Percentiles rank a stretch among this genome's conserved stretches.
phyloP scores from a whole-genome alignment of 441 rosid species.

The Mallotus repandus region DNA sequence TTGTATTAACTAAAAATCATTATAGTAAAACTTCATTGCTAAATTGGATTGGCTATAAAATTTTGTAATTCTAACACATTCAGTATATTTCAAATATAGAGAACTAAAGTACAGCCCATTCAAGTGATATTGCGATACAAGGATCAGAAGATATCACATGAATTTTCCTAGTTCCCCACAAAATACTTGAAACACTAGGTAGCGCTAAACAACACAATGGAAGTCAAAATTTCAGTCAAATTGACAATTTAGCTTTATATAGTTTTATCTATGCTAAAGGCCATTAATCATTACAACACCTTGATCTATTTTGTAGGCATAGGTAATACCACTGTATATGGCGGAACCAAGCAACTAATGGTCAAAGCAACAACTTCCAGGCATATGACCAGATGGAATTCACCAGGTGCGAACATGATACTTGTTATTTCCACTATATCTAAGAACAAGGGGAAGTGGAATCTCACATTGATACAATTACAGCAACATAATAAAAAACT shows the following conservation, averaged over 20 bases:
- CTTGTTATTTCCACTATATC: not conserved
- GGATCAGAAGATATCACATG: not conserved
- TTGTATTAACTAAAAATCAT: not conserved
- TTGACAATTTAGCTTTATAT: not conserved
- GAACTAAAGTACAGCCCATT: not conserved
- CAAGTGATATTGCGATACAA: not conserved
- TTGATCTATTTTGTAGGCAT: slow-evolving; percentile 4
- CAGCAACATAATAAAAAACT: not conserved
- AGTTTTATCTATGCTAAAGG: not conserved
- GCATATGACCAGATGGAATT: not conserved
- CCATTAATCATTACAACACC: slow-evolving; percentile 1
- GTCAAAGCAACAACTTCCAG: too few relatives aligned
- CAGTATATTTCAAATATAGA: not conserved
- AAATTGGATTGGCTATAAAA: not conserved
- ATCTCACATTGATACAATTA: not conserved
- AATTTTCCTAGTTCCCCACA: not conserved
- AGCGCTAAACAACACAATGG: not conserved
- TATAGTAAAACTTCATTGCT: not conserved
- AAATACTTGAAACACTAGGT: not conserved
- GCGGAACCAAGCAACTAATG: not conserved
- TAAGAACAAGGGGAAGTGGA: not conserved
- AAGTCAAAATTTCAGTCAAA: not conserved
- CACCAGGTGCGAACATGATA: not conserved
- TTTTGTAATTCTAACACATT: not conserved
- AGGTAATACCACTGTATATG: not conserved